Base-by-base conservation (phyloP, 2,329 filamentous ascomycete species). In the Apiospora marii region DNA sequence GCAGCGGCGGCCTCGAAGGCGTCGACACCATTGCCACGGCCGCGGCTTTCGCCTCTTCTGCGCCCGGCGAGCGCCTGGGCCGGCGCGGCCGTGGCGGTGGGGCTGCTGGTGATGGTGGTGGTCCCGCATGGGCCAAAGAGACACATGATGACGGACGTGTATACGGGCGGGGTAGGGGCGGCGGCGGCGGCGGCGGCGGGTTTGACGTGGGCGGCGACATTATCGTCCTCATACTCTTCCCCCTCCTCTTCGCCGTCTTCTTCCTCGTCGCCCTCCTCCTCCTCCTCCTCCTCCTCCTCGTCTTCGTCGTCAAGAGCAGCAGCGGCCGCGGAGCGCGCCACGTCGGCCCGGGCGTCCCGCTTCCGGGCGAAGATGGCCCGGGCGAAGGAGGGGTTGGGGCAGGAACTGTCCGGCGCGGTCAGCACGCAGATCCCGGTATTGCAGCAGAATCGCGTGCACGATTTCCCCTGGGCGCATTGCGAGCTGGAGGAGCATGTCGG, bases 381-480 rank as follows among this genome's bases (percentile, higher is more conserved):
- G 19, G 22, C 46, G 0, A 3, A 7, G 19, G 8, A 10, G 22
- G 1, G 4, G 46, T 49, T 49, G 19, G 22, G 46, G 46, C 46
- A 49, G 0, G 22, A 10, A 7, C 6, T 7, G 7, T 5, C 1
- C 22, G 46, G 6, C 6, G 19, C 7, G 46, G 0, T 0, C 7
- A 0, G 5, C 46, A 7, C 2, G 22, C 46, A 49, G 46, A 49
- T 49, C 6, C 46, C 46, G 46, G 22, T n/a, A 2, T 7, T 6
- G 46, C 46, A 48, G 46, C 46, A 48, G 19, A 2, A 48, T 19
- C 22, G 1, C 19, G 19, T 22, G 46, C 46, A 48, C 46, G 46
- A 10, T 4, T 5, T 10, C 19, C 46, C 46, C 1, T 7, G 7
- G 19, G 46, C 5, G 19, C 46, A 48, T 1, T 48, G 4, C 46